phyloP scores from a whole-genome alignment of 148 eudicot species.

The Talinum fruticosum region DNA sequence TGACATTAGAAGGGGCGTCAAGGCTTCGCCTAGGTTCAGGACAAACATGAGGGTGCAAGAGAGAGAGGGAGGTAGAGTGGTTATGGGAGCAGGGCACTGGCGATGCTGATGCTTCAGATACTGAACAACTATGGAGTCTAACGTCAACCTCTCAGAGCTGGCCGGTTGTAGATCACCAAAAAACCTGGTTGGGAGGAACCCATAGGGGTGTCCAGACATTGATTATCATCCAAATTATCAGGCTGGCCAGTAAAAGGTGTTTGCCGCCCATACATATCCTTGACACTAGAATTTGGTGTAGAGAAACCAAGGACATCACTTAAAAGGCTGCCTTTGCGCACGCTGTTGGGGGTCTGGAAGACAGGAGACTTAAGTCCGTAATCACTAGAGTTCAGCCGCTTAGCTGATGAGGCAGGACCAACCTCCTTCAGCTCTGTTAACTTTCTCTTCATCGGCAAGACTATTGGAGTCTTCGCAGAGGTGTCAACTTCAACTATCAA shows the following conservation, averaged over 20 bases:
- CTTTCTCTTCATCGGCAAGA: constrained; percentile 84
- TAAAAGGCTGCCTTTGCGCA: constrained; percentile 53
- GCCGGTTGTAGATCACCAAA: constrained; percentile 49
- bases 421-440: constrained; percentile 59
- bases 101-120: constrained; percentile 96
- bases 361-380: constrained; percentile 59
- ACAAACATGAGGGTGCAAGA: constrained; percentile 89
- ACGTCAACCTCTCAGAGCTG: constrained; percentile 61
- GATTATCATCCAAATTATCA: constrained; percentile 57
- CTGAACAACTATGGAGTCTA: constrained; percentile 91
- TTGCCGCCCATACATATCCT: constrained; percentile 50
- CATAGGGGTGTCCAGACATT: constrained; percentile 27
- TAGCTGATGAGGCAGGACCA: constrained; percentile 40
- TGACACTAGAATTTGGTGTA: constrained; percentile 48
- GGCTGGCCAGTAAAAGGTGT: constrained; percentile 27
- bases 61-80: constrained; percentile 96
- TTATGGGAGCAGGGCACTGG: constrained; percentile 97
- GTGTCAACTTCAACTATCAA: constrained; percentile 43
- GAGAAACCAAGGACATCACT: constrained; percentile 43
- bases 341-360: constrained; percentile 50
- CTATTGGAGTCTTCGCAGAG: constrained; percentile 59
- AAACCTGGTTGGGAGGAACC: constrained; percentile 44
- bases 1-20: constrained; percentile 89
- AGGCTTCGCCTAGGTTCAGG: constrained; percentile 87
- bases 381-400: constrained; percentile 60